Percentiles rank a stretch among this genome's conserved stretches.
phyloP scores from a whole-genome alignment of 2,329 filamentous ascomycete genomes.

The Xylariaceae sp. region DNA sequence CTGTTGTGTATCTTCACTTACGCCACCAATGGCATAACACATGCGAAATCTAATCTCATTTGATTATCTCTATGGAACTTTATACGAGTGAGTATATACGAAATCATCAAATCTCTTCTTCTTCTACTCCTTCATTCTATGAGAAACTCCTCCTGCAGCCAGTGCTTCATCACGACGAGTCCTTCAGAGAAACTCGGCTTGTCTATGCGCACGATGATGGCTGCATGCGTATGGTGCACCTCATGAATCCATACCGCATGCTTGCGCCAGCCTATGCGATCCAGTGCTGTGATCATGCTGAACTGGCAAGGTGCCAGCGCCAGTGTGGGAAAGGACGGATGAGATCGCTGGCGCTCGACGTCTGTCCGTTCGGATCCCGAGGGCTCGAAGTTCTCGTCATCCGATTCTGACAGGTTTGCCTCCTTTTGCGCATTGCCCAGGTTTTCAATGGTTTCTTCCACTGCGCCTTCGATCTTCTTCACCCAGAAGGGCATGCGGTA shows the following conservation, averaged over 20 bases:
- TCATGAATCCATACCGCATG: conserved; percentile 72
- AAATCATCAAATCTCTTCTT: too few species aligned
- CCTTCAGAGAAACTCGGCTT: conserved; percentile 69
- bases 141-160: conserved; percentile 69
- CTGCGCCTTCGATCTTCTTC: conserved; percentile 66
- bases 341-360: conserved; percentile 36
- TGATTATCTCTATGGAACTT: not conserved
- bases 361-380: conserved; percentile 37
- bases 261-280: conserved; percentile 60
- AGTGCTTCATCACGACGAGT: conserved; percentile 71
- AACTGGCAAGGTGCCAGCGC: conserved; percentile 78
- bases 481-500: conserved; percentile 75
- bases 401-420: conserved; percentile 60
- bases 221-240: conserved; percentile 76
- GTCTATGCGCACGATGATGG: conserved; percentile 75
- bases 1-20: too few species aligned
- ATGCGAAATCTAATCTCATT: too few species aligned
- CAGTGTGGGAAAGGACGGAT: conserved; percentile 58
- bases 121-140: conserved; percentile 36
- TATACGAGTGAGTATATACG: not conserved
- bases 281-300: conserved; percentile 72
- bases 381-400: conserved; percentile 40
- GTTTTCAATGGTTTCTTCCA: conserved; percentile 73
- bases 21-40: too few species aligned
- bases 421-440: conserved; percentile 63